Evolutionary conservation across 495 filamentous ascomycete species (phyloP).

Genomic region (Pyronema domesticum): DNA sequence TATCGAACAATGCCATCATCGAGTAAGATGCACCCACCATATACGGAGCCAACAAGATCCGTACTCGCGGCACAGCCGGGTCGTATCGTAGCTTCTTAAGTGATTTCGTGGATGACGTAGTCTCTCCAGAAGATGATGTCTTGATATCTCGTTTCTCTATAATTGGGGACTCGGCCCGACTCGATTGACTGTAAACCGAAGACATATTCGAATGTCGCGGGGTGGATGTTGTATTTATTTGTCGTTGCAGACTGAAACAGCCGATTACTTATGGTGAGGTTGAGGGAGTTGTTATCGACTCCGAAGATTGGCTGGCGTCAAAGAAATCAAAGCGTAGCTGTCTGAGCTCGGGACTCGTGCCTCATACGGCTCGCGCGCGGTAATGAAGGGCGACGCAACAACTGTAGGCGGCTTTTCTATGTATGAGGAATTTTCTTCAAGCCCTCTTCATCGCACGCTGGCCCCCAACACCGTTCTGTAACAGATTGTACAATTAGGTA

Average conservation of each 20-base stretch:
- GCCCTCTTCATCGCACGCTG: no score
- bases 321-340: no score
- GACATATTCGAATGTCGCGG: neutral
- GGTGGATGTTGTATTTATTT: neutral
- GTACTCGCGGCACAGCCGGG: conserved; percentile 12
- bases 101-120: neutral
- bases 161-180: neutral
- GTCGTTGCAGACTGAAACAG: neutral
- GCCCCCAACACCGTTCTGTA: no score
- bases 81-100: neutral
- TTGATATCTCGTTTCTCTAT: neutral
- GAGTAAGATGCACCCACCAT: conserved; percentile 5
- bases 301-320: no score
- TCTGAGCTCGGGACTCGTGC: no score
- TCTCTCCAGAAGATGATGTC: neutral
- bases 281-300: no score
- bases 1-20: neutral
- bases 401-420: no score
- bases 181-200: neutral
- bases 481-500: no score
- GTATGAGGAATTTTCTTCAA: no score
- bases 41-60: conserved; percentile 20
- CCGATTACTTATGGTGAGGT: neutral
- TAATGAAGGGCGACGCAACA: no score
- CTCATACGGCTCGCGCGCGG: no score